A percentile compares a stretch with the other conserved stretches of the same genome.
These are phyloP conservation scores for Xylariaceae sp. DNA, from an alignment of 2,329 filamentous ascomycete species.

Conservation along the genomic window DNA sequence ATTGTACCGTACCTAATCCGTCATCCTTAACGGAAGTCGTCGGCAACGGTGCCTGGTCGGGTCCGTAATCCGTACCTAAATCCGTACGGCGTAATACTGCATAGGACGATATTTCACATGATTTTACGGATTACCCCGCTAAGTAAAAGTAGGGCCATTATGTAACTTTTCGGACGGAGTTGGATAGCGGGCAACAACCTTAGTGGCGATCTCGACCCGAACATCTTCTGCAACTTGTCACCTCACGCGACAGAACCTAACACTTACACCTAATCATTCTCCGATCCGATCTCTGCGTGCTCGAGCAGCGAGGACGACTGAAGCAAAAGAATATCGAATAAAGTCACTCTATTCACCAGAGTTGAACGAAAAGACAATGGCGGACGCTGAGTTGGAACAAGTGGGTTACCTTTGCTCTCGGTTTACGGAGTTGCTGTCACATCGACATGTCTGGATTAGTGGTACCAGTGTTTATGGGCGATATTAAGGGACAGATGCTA, in stretches of 20 bases:
- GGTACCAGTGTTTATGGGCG: too few species aligned
- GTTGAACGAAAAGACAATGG: constrained; percentile 27
- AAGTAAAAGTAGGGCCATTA: too few species aligned
- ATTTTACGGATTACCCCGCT: too few species aligned
- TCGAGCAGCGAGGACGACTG: neutral
- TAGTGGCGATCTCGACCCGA: neutral
- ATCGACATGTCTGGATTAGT: too few species aligned
- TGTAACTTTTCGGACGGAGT: too few species aligned
- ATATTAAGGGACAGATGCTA: neutral
- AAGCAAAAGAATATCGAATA: neutral
- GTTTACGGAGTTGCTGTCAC: neutral
- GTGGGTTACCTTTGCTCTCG: constrained; percentile 19
- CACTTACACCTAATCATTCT: neutral
- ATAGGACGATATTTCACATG: too few species aligned
- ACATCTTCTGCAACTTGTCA: neutral
- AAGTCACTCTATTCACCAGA: neutral
- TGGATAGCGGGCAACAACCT: too few species aligned
- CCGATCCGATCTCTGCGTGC: neutral
- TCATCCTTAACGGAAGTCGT: too few species aligned
- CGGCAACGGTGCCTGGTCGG: too few species aligned
- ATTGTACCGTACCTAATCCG: too few species aligned
- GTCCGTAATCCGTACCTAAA: too few species aligned
- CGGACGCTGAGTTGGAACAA: constrained; percentile 38
- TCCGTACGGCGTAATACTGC: too few species aligned
- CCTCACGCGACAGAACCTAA: neutral